These are phyloP conservation scores for Calonectria fujianensis DNA, from an alignment of 2,329 filamentous ascomycete genomes.

Conservation along the genomic window DNA sequence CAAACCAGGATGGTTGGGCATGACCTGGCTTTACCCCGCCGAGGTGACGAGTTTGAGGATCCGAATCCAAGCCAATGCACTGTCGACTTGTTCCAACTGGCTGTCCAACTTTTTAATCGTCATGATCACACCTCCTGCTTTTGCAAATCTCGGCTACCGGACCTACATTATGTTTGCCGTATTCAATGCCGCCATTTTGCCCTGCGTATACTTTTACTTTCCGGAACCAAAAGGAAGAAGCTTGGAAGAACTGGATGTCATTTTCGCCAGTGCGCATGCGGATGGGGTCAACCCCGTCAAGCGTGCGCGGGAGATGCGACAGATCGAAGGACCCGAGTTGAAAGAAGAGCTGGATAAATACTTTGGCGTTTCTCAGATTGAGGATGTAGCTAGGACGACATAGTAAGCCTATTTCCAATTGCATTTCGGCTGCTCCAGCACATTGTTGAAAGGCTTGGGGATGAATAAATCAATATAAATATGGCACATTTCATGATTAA, in stretches of 20 bases:
- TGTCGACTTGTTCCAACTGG: conserved; percentile 14
- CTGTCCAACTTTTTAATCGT: conserved; percentile 12
- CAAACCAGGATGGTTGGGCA: neutral
- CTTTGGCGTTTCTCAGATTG: conserved; percentile 2
- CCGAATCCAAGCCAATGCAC: conserved; percentile 3
- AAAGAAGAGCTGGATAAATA: conserved; percentile 6
- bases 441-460: no score
- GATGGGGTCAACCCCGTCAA: conserved; percentile 11
- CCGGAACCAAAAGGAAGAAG: conserved; percentile 17
- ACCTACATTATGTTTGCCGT: conserved; percentile 13
- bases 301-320: neutral
- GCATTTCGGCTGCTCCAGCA: no score
- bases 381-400: neutral
- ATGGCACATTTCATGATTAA: neutral
- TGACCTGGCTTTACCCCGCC: conserved; percentile 14
- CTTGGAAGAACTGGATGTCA: conserved; percentile 18
- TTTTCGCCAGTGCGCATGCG: conserved; percentile 1
- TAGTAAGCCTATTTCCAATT: neutral
- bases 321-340: conserved; percentile 3
- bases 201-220: conserved; percentile 14
- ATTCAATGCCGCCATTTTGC: neutral
- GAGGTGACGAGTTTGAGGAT: conserved; percentile 22
- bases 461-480: no score
- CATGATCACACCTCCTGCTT: conserved; percentile 5
- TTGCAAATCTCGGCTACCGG: conserved; percentile 11